Evolutionary conservation across 306 rosid genomes (phyloP).

Genomic region (Pueraria montana): DNA sequence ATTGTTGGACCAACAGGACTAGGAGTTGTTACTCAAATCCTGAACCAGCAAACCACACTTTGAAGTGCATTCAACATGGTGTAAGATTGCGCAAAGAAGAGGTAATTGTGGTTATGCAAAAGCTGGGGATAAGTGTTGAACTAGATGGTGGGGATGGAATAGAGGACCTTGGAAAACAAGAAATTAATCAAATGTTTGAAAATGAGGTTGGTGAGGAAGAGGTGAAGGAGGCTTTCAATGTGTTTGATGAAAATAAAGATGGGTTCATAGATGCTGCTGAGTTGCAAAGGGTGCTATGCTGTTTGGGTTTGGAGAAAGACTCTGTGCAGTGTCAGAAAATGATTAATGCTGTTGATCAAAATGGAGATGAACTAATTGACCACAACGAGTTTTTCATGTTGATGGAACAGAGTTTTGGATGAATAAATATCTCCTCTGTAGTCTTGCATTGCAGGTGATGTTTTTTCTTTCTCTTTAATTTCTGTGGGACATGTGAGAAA

Average conservation of each 20-base stretch:
- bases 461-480: neutral
- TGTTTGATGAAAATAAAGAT: constrained; percentile 65
- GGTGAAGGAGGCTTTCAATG: constrained; percentile 61
- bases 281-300: constrained; percentile 47
- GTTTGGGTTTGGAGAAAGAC: constrained; percentile 52
- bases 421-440: neutral
- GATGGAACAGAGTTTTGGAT: constrained; percentile 48
- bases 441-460: neutral
- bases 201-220: constrained; percentile 58
- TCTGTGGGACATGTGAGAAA: neutral
- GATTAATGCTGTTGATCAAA: constrained; percentile 56
- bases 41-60: constrained; percentile 7
- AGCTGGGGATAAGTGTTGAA: constrained; percentile 45
- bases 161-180: constrained; percentile 41
- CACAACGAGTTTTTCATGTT: constrained; percentile 50
- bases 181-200: constrained; percentile 50
- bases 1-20: neutral
- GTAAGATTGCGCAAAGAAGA: constrained; percentile 52
- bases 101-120: constrained; percentile 49
- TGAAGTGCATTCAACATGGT: constrained; percentile 9
- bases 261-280: constrained; percentile 62
- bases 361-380: constrained; percentile 62
- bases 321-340: constrained; percentile 50
- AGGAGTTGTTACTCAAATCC: neutral
- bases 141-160: constrained; percentile 12